These are phyloP conservation scores for Orychophragmus violaceus DNA, from an alignment of 345 rosid species.

Conservation along the genomic window DNA sequence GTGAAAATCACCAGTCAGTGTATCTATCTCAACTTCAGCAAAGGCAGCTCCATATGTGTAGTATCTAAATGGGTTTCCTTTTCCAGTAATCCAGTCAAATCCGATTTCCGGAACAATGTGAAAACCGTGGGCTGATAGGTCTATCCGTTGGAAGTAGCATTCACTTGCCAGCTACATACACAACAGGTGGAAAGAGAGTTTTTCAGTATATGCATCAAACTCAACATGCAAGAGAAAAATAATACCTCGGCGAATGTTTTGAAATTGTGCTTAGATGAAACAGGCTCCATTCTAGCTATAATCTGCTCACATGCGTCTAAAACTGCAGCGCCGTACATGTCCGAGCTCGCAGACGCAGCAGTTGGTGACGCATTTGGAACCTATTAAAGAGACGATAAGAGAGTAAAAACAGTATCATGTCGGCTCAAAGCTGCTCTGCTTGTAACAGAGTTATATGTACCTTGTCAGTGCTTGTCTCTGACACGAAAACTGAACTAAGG, in stretches of 20 bases:
- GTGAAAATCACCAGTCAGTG: not conserved
- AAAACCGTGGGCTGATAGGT: not conserved
- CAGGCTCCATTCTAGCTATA: constrained; percentile 87
- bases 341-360: constrained; percentile 98
- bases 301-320: constrained; percentile 93
- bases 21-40: not conserved
- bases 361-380: constrained; percentile 95
- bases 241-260: constrained; percentile 47
- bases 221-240: not conserved
- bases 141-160: not conserved
- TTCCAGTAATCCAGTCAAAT: not conserved
- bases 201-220: not conserved
- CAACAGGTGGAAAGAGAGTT: not conserved
- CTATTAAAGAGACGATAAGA: constrained; percentile 32
- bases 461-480: constrained; percentile 99
- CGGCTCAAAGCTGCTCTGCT: not conserved
- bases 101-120: not conserved
- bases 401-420: not conserved
- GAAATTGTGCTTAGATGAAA: constrained; percentile 66
- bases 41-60: not conserved
- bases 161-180: not conserved
- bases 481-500: constrained; percentile 76
- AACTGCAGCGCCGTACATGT: constrained; percentile 91
- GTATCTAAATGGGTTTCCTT: not conserved
- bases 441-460: constrained; percentile 42